Base-by-base conservation (phyloP, 805 yeast species). In the Yamadazyma endophytica region DNA sequence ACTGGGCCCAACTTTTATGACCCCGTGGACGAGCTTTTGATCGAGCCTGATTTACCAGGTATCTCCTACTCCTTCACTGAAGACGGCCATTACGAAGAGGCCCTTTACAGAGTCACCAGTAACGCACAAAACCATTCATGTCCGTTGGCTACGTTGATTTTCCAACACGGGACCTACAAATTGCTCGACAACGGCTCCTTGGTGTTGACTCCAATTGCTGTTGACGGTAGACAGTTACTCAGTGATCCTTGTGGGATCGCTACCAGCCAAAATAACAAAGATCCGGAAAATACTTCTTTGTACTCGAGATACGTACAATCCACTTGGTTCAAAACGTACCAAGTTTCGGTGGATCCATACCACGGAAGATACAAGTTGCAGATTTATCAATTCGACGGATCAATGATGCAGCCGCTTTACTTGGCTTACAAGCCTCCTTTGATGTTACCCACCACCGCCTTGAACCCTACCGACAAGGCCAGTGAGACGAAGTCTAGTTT, bases 1-100 rank as follows among this genome's bases (percentile, higher is more conserved):
- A 92, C 99, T 1, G 99, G 99, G 0, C 96, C 97, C 5, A 83
- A 89, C 2, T 92, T 92, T 53, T 92, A 77, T 55, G 97, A 92
- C 56, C 99, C 99, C 2, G 83, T 88, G 17, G 96, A 90, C 53
- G 98, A 92, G 58, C 73, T 90, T 12, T 65, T 92, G 36, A 85
- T 88, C 39, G 99, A 92, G 56, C 99, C 99, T 2, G 90, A 89
- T 6, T 70, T 92, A 24, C 96, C 99, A 2, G 99, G 99, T 22
- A 75, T 90, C 33, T 81, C 94, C 4, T 86, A 81, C 59, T 86
- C 96, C 2, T 92, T 92, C 67, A 89, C 97, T 1, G 80, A 73
- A 15, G 97, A 92, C 59, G 97, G 97, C 4, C 76, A 67, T 56
- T 92, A 72, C 55, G 98, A 92, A 61, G 85, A 84, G 56, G 98